Percentiles rank a stretch among this genome's conserved stretches.
These are phyloP conservation scores for Eudorina sp. DNA, from an alignment of 139 green algal genomes.

Conservation along the genomic window DNA sequence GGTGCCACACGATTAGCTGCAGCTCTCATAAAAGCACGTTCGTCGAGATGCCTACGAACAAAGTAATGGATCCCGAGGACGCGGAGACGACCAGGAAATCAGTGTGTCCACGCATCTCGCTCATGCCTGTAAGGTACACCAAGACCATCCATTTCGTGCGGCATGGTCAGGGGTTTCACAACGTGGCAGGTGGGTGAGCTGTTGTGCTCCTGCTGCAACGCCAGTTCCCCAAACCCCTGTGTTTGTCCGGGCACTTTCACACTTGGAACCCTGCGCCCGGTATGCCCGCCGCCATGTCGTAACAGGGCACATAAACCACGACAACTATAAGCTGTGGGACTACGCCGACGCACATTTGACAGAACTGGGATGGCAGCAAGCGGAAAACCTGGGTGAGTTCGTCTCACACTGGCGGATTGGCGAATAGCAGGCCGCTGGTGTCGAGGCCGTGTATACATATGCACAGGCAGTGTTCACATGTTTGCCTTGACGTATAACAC, in stretches of 20 bases:
- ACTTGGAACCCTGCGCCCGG: no score
- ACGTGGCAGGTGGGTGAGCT: slow-evolving; percentile 62
- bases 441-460: no score
- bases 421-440: no score
- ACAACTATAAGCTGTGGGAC: slow-evolving; percentile 47
- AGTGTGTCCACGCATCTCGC: background rate
- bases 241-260: no score
- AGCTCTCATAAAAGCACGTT: background rate
- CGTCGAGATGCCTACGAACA: slow-evolving; percentile 6
- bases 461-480: no score
- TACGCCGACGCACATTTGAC: slow-evolving; percentile 72
- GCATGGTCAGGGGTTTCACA: slow-evolving; percentile 71
- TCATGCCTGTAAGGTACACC: background rate
- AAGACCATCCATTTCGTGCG: slow-evolving; percentile 70
- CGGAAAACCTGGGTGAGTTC: slow-evolving; percentile 46
- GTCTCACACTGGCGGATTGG: no score
- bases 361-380: slow-evolving; percentile 64
- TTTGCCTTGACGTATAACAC: no score
- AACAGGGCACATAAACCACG: slow-evolving; percentile 44
- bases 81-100: background rate
- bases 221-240: no score
- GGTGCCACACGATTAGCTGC: no score
- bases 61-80: slow-evolving; percentile 4
- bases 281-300: no score
- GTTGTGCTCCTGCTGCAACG: no score